Base-by-base conservation (phyloP, 1,284 basidiomycete genomes). In the Earliella scabrosa region DNA sequence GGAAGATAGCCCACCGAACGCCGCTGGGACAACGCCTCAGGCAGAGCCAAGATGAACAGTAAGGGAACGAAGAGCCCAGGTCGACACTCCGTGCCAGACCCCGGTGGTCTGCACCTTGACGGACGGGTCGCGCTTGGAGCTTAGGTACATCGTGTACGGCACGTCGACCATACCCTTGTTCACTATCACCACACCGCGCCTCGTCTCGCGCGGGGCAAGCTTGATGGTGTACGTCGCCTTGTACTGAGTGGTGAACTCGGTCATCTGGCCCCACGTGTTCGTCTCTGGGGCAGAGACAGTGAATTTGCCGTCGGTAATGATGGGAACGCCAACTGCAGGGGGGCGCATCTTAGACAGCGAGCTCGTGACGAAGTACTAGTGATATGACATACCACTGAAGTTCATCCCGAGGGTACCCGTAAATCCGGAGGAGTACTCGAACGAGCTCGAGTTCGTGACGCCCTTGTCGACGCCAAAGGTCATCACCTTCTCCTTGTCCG, bases 61-160 rank as follows among this genome's bases (percentile, higher is more conserved):
- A 18, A 35, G 36, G 39, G 39, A 32, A 27, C 27, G 43, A 18
- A 56, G 50, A 46, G 51, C 43, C 54, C 54, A 51, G 9, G 49
- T 40, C 21, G 54, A 51, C 4, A 49, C 36, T n/a, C 55, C 55
- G 38, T 24, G 26, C 55, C 55, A 57, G 29, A 20, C 52, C 4
- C 55, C 55, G 38, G 24, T 48, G 27, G 50, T 47, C 36, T 52
- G 34, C 21, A 53, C 56, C 34, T 52, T 23, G 6, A 53, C 24
- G 7, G 34, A 31, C 16, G 38, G 7, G n/a, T n/a, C n/a, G 21
- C 27, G n/a, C 41, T 47, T 46, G 9, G 49, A 52, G 34, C 49
- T 32, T 9, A 51, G 43, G 10, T n/a, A 13, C 23, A 57, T 26
- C 20, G 50, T 52, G 32, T 52, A 57, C 2, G 55, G 55, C 14